Evolutionary conservation across 2,329 filamentous ascomycete genomes (phyloP), one percentile per base, ranked within the genome.

Genomic region (Rhynchosporium agropyri): DNA sequence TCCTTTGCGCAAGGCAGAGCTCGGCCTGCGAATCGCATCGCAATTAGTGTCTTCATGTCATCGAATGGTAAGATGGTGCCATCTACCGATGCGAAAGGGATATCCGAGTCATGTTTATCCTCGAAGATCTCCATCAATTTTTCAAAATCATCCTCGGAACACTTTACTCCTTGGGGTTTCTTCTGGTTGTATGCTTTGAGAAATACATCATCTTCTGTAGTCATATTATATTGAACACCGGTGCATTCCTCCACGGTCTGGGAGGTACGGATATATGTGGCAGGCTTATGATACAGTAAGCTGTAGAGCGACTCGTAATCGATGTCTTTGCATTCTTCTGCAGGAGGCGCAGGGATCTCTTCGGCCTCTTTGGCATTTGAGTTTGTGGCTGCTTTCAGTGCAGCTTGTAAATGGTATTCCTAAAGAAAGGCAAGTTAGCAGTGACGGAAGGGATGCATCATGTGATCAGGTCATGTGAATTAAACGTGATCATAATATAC

Each of bases 201-300:
- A 74, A 91, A 97, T 61, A 83, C 85, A 76, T 92, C 90, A 78
- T 99, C 95, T 73, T 96, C 92, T 68, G 89, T 88, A 33, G 88
- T 93, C 90, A 98, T 94, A 79, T 96, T 92, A 87, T 99, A 99
- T 71, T 89, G 86, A 75, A 89, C 90, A 72, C 91, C 90, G 73
- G 92, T 89, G 72, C 90, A 96, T 78, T 99, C 95, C 79, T 99
- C 95, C 65, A 99, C 94, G 2, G 95, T 99, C 69, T 96, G 94
- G 68, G 95, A 98, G 79, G 96, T 98, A 68, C 94, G 92, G 75
- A 99, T 97, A 78, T 98, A 98, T 65, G 93, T 95, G 65, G 89
- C 87, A 58, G 95, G 92, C 76, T 96, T 89, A 72, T 88, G 84
- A 78, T 94, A 97, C 63, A 82, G 80, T 68, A 85, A 86, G 56